Evolutionary conservation across 2,329 filamentous ascomycete species (phyloP).

Genomic region (Eurotiales sp.): DNA sequence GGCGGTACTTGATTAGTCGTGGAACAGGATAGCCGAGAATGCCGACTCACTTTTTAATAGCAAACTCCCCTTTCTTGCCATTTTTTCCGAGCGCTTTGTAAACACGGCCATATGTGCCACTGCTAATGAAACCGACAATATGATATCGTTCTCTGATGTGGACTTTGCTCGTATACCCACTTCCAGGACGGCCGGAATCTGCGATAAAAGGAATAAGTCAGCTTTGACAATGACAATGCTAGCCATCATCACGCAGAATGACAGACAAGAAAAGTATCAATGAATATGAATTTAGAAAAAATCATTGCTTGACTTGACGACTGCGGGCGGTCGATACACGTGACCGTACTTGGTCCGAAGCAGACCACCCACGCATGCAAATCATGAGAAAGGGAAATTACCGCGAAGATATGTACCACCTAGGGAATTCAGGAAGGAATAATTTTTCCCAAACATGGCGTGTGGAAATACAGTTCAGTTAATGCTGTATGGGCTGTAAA

Average conservation of each 20-base stretch:
- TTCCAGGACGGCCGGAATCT: conserved; percentile 42
- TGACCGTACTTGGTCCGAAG: background rate
- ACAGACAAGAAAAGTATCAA: background rate
- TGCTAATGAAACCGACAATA: conserved; percentile 96
- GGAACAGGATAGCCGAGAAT: background rate
- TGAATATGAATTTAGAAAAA: background rate
- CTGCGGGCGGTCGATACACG: conserved; percentile 1
- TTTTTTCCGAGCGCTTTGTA: conserved; percentile 86
- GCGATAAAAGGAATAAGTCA: conserved; percentile 23
- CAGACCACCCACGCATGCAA: background rate
- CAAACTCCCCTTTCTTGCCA: conserved; percentile 75
- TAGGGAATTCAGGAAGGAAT: conserved; percentile 34
- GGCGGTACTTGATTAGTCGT: conserved; percentile 15
- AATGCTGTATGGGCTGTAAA: background rate
- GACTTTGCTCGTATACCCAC: conserved; percentile 66
- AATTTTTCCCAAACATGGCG: conserved; percentile 40
- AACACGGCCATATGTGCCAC: conserved; percentile 93
- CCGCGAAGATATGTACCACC: conserved; percentile 40
- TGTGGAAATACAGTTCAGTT: conserved; percentile 12
- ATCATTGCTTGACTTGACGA: background rate
- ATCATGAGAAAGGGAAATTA: conserved; percentile 28
- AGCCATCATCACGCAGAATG: conserved; percentile 14
- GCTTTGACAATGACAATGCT: conserved; percentile 17
- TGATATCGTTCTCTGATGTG: conserved; percentile 90
- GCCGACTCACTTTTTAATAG: conserved; percentile 81